Base-by-base conservation (phyloP, 306 rosid species). In the Glycine latifolia region DNA sequence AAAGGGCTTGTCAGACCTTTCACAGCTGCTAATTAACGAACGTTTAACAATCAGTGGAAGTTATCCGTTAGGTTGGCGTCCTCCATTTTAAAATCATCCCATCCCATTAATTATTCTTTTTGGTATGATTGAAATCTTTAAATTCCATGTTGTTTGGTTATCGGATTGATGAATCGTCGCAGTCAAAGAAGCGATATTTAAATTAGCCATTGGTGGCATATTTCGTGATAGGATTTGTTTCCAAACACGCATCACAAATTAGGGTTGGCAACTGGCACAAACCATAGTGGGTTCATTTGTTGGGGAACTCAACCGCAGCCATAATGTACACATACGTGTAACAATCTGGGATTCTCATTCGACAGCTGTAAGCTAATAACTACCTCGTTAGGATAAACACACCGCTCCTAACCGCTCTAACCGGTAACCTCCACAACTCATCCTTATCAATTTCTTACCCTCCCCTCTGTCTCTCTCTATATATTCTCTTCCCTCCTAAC, bases 331-430 rank as follows among this genome's bases (percentile, higher is more conserved):
- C 83, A 59, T 85, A 88, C 94, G 91, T 91, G 92, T 68, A 78
- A 65, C 75, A 54, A 79, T 58, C 47, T 61, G 58, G 77, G 12
- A 14, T 68, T 53, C 53, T 49, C 55, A 82, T n/a, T 77, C 5
- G 81, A 89, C 91, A 91, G 91, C 97, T 88, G 91, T 84, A 79
- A 58, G 8, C 79, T 76, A 31, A 83, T 87, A 86, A 88, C 97
- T 88, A 87, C 88, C 84, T 87, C 66, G 75, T 87, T 88, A 59
- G 49, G 73, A 43, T 8, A 16, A 44, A 4, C 33, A 85, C 85
- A 67, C 46, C 71, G 13, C 77, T 41, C 79, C 88, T 69, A 83
- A 87, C 90, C 60, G 84, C 78, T 44, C 1, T 50, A 17, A 85
- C 90, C 79, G 88, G 91, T 79, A 2, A 70, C 35, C 63, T 0